Conservation (phyloP, 1,284 basidiomycete species). For the Austropuccinia psidii region DNA sequence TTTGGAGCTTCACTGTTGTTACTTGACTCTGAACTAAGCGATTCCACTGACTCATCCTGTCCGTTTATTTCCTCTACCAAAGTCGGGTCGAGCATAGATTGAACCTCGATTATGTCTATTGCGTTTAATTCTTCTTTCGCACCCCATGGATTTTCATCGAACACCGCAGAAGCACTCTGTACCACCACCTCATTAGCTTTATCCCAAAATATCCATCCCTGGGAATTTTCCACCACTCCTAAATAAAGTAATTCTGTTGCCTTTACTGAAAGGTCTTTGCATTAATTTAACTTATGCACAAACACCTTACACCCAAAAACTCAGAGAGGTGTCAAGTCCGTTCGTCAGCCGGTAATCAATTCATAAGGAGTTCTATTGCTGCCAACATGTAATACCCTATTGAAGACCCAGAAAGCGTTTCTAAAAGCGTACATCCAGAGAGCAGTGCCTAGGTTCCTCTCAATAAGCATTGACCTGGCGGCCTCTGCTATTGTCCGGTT, state of each 20-base stretch:
- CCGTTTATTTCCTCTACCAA: too few species aligned
- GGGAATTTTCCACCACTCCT: neutral
- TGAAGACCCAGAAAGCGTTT: neutral
- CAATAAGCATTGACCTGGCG: neutral
- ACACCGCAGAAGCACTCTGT: neutral
- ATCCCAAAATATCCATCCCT: neutral
- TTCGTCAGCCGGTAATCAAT: neutral
- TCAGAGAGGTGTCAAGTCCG: neutral
- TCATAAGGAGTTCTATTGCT: neutral
- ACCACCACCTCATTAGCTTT: neutral
- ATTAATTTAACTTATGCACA: neutral
- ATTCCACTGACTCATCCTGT: too few species aligned
- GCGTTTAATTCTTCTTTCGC: too few species aligned
- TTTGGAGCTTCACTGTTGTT: too few species aligned
- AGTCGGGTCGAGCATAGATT: too few species aligned
- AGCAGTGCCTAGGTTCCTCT: neutral
- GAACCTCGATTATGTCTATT: too few species aligned
- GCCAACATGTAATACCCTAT: neutral
- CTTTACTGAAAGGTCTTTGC: neutral
- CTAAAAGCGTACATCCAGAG: neutral
- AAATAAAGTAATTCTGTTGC: neutral
- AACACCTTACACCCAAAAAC: neutral
- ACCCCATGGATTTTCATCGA: too few species aligned
- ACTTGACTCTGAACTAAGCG: too few species aligned
- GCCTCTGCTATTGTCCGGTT: neutral